Conservation (phyloP, 768 basidiomycete species). For the Boletus subcaerulescens region DNA sequence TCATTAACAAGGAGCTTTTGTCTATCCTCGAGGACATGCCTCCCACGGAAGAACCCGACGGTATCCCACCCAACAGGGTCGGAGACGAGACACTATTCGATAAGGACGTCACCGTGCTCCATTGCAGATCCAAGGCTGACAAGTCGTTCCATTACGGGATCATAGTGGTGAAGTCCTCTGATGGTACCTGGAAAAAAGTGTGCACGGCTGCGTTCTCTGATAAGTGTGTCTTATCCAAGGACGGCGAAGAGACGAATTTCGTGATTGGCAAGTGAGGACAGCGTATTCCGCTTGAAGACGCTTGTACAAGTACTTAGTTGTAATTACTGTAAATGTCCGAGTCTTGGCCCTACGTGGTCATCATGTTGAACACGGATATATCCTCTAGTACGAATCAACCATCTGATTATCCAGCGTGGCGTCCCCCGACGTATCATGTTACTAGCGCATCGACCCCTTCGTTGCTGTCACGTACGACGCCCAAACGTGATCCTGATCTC, state of each 20-base stretch:
- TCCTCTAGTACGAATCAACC: background rate
- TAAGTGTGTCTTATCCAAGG: background rate
- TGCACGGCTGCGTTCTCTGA: conserved; percentile 3
- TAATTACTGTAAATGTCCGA: background rate
- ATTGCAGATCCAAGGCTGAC: conserved; percentile 6
- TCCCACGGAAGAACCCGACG: background rate
- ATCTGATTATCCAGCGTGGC: conserved; percentile 23
- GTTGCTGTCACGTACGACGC: conserved; percentile 7
- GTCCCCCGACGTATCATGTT: conserved; percentile 31
- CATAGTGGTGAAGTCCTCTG: background rate
- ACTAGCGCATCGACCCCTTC: conserved; percentile 11
- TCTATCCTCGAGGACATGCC: background rate
- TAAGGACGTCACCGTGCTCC: background rate
- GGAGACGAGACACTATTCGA: background rate
- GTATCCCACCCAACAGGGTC: conserved; percentile 2
- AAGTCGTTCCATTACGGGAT: conserved; percentile 7
- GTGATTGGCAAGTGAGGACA: background rate
- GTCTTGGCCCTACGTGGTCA: too few relatives aligned
- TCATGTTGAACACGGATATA: background rate
- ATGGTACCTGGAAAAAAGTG: conserved; percentile 5
- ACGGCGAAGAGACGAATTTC: background rate
- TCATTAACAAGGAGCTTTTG: background rate
- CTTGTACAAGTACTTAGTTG: too few relatives aligned
- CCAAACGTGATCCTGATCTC: conserved; percentile 23
- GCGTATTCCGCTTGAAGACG: too few relatives aligned